Conservation (phyloP, 2,329 filamentous ascomycete species). For the Trichoderma atrobrunneum region DNA sequence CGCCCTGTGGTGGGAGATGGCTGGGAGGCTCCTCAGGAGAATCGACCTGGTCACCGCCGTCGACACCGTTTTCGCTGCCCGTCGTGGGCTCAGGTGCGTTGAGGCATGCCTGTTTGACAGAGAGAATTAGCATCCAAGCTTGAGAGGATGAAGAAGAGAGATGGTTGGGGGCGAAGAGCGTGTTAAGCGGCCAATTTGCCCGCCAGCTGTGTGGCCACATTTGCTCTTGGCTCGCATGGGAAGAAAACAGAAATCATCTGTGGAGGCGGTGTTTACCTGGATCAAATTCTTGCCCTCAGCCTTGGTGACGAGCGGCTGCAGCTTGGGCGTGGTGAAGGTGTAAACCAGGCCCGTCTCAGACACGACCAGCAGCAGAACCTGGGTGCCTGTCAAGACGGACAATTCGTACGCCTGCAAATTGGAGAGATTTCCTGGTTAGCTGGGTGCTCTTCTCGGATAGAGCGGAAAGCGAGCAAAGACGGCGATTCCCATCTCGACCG, state of each 20-base stretch:
- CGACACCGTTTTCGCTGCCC: conserved; percentile 77
- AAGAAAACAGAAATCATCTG: not conserved
- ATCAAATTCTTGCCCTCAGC: conserved; percentile 99
- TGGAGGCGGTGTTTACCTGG: conserved; percentile 63
- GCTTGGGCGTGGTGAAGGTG: conserved; percentile 96
- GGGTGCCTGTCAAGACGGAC: conserved; percentile 94
- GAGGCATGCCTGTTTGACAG: conserved; percentile 72
- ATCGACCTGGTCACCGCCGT: conserved; percentile 73
- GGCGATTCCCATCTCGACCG: not conserved
- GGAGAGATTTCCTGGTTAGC: conserved; percentile 23
- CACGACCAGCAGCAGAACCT: conserved; percentile 93
- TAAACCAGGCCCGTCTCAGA: conserved; percentile 97
- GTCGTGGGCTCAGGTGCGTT: conserved; percentile 90
- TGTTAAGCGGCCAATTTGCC: not conserved
- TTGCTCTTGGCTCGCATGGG: not conserved
- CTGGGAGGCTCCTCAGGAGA: conserved; percentile 86
- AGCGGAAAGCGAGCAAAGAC: not conserved
- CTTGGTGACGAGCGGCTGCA: conserved; percentile 97
- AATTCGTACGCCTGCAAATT: conserved; percentile 81
- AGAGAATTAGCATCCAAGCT: conserved; percentile 31
- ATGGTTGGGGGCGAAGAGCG: not conserved
- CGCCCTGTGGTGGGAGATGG: conserved; percentile 63
- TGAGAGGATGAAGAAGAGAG: not conserved
- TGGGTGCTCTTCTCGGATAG: conserved; percentile 1
- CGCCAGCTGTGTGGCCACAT: not conserved